Evolutionary conservation across 306 rosid species (phyloP), one percentile per base, ranked within the genome.

Genomic region (Castanopsis chinensis): DNA sequence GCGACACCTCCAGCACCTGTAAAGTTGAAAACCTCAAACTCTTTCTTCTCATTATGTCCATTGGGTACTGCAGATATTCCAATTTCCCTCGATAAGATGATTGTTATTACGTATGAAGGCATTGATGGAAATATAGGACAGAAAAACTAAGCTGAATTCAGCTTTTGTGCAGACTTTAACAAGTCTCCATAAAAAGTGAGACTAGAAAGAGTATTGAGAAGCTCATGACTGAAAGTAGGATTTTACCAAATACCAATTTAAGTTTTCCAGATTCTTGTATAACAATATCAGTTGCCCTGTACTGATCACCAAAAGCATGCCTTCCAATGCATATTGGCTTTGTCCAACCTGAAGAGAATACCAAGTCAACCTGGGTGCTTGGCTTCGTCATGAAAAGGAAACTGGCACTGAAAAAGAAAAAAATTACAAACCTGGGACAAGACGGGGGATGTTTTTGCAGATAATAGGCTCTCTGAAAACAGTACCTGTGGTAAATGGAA

Each of bases 401-500:
- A 65, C 15, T 1, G 11, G 20, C 45, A 17, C 35, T 27, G 19
- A 41, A 65, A 65, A 43, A 32, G 33, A 32, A 43, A 65, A 64
- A 65, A 30, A 20, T 65, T 19, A 25, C 57, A 72, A 89, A 95
- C 99, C 98, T 85, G 99, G 99, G 86, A 95, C 89, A 70, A 95
- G 99, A 41, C 98, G 97, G 69, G 99, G 97, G 28, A 95, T 65
- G 70, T 92, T 95, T 82, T 91, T 95, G 96, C 99, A 95, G 72
- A 95, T 83, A 82, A 95, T 95, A 37, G 99, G 99, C 78, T 95
- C 99, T 85, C 99, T 91, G 88, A 95, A 95, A 80, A 95, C 99
- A 69, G 99, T 95, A 68, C 99, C 99, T 95, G 91, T 70, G 82
- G 78, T 61, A 56, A 2, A 60, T 75, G 45, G 63, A 63, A 53